These are phyloP conservation scores for Spiromastix sp. DNA, from an alignment of 2,329 filamentous ascomycete species.

Conservation along the genomic window DNA sequence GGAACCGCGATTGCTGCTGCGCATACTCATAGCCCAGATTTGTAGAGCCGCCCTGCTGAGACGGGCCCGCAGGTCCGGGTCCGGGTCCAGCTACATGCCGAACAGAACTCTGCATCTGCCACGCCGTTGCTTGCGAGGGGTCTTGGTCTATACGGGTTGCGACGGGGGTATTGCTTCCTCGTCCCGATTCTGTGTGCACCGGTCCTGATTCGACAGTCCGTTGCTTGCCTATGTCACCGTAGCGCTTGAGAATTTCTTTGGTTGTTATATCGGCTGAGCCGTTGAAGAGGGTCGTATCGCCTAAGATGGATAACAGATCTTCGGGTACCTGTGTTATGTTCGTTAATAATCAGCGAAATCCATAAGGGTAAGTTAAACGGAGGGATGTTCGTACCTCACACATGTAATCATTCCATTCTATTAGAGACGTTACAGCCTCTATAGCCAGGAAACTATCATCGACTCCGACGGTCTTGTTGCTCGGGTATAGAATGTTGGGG, in stretches of 20 bases:
- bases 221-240: slow-evolving; percentile 67
- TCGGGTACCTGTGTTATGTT: slow-evolving; percentile 63
- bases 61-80: background rate
- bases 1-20: slow-evolving; percentile 7
- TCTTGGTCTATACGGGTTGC: slow-evolving; percentile 74
- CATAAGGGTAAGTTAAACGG: too few relatives aligned
- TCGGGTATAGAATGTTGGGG: slow-evolving; percentile 72
- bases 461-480: slow-evolving; percentile 51
- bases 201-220: slow-evolving; percentile 46
- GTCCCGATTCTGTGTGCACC: slow-evolving; percentile 30
- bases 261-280: slow-evolving; percentile 80
- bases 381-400: slow-evolving; percentile 73
- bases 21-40: slow-evolving; percentile 6
- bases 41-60: slow-evolving; percentile 20
- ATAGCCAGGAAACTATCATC: slow-evolving; percentile 88
- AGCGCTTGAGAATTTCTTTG: slow-evolving; percentile 92
- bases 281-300: slow-evolving; percentile 72
- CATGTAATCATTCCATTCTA: slow-evolving; percentile 90
- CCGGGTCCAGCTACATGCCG: slow-evolving; percentile 48
- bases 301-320: slow-evolving; percentile 76
- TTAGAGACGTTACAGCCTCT: slow-evolving; percentile 81
- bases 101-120: slow-evolving; percentile 75
- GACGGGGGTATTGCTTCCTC: slow-evolving; percentile 34
- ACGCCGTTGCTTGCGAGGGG: slow-evolving; percentile 56
- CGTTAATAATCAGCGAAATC: slow-evolving; percentile 2